Base-by-base conservation (phyloP, 371 early-diverging fungal genomes). In the Rhizopus delemar region DNA sequence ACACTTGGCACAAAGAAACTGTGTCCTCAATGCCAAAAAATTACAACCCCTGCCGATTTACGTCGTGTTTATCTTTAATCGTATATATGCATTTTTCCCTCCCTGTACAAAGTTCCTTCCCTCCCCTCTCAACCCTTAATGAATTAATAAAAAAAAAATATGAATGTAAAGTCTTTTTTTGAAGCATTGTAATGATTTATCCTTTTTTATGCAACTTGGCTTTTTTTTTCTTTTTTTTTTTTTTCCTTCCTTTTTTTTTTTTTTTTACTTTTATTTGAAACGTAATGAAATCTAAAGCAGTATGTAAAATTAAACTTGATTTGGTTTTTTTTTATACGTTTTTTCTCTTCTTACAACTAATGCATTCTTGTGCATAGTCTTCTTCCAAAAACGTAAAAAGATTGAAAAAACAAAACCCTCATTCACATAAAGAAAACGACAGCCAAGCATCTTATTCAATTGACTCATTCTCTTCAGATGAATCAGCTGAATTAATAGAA, bases 21-120 rank as follows among this genome's bases (percentile, higher is more conserved):
- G 4, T 95, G 96, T 59, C 96, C 96, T 13, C 94, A 94, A 68
- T 93, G 94, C 69, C 90, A 91, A 67, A 88, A 86, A 55, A 94
- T 95, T 49, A 94, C 93, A 0, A 83, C 87, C 9, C 92, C 96
- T 3, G 72, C 86, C 15, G 94, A 94, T 68, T 74, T 95, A 22
- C 78, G 96, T 16, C 80, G 90, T 41, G 82, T 95, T 34, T 95
- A 93, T 71, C 65, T 95, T 46, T 94, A 86, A 82, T 41, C 45
- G 12, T 52, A 15, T 52, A 51, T 55, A 51, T 48, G 12, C 29
- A 48, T 49, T 39, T 39, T 32, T 41, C 29, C 33, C 5, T 50
- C 22, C 15, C 11, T 43, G 43, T 43, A 43, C 43, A 43, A 43
- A 43, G 43, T n/a, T 43, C 39, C 43, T 13, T 22, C 22, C 22